Base-by-base conservation (phyloP, 148 eudicot species). In the Dianthus caryophyllus region DNA sequence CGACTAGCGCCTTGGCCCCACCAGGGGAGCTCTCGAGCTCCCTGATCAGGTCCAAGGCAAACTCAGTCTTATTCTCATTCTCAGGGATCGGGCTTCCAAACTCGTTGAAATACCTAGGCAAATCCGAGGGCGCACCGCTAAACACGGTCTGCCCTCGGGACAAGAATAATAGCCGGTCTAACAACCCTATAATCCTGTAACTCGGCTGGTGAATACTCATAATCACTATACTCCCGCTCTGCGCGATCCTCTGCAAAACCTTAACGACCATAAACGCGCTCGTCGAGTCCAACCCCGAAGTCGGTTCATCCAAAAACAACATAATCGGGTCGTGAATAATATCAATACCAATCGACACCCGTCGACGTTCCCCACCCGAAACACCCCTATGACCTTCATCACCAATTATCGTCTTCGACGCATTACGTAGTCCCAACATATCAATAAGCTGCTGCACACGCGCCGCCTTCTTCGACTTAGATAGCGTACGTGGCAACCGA, bases 301-400 rank as follows among this genome's bases (percentile, higher is more conserved):
- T 91, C 1, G 97, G 97, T 78, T 91, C 97, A 47, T 91, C 97
- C 0, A 91, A 80, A 21, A 91, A 89, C 30, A 91, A 73, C 7
- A 91, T 50, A 46, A 91, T 91, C 2, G 98, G 98, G 27, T 92
- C 98, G 46, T 93, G 96, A 26, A 93, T 80, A 11, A 93, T 89
- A 59, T 93, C 98, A 2, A 77, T 85, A 8, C 98, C 98, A 10
- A 93, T 93, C 0, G 96, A 87, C 0, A 93, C 98, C 10, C 98
- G 71, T 4, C 98, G 72, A 6, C 98, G 68, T 49, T 93, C 98
- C 0, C 98, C 98, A 0, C 98, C 98, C 8, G 96, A 89, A 31
- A 93, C 91, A 0, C 98, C 98, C 0, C 98, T 84, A 68, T 93
- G 96, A n/a, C 98, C 98, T 60, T 93, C 98, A 25, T 93, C 98